phyloP scores from a whole-genome alignment of 1,284 basidiomycete species.

The Violaceomyces palustris region DNA sequence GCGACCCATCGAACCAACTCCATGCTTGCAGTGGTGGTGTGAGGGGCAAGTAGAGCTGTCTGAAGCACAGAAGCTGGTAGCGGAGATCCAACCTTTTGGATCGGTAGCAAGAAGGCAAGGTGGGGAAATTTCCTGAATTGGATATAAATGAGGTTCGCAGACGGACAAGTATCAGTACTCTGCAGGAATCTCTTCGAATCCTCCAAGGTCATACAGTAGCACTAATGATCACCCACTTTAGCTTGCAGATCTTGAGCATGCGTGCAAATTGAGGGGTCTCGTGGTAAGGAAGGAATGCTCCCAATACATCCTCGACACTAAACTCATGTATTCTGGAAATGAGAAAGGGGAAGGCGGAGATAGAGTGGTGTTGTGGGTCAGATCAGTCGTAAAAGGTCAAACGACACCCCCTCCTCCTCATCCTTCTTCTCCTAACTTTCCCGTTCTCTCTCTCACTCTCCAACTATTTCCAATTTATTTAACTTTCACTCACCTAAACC shows the following conservation, averaged over 20 bases:
- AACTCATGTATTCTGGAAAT: conserved; percentile 95
- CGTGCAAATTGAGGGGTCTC: conserved; percentile 91
- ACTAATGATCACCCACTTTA: too few relatives aligned
- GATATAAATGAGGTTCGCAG: conserved; percentile 8
- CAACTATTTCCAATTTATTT: too few relatives aligned
- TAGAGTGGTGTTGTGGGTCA: neutral
- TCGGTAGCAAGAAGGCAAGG: conserved; percentile 35
- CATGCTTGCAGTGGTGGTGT: conserved; percentile 56
- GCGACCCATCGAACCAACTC: conserved; percentile 67
- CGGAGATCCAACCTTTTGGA: conserved; percentile 40
- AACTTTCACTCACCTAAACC: too few relatives aligned
- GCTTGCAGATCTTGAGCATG: conserved; percentile 79
- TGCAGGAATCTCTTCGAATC: too few relatives aligned
- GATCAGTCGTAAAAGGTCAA: conserved; percentile 1
- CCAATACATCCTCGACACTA: conserved; percentile 73
- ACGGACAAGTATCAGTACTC: conserved; percentile 12
- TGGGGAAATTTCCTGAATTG: conserved; percentile 20
- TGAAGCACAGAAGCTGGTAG: conserved; percentile 39
- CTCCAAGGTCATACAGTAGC: too few relatives aligned
- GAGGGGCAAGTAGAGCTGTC: conserved; percentile 38
- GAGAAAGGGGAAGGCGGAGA: conserved; percentile 2
- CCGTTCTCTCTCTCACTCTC: too few relatives aligned
- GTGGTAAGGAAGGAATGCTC: conserved; percentile 87
- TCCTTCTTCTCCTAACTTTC: too few relatives aligned
- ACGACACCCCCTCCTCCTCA: too few relatives aligned